phyloP scores from a whole-genome alignment of 345 rosid genomes.

The Gossypium rotundifolium region DNA sequence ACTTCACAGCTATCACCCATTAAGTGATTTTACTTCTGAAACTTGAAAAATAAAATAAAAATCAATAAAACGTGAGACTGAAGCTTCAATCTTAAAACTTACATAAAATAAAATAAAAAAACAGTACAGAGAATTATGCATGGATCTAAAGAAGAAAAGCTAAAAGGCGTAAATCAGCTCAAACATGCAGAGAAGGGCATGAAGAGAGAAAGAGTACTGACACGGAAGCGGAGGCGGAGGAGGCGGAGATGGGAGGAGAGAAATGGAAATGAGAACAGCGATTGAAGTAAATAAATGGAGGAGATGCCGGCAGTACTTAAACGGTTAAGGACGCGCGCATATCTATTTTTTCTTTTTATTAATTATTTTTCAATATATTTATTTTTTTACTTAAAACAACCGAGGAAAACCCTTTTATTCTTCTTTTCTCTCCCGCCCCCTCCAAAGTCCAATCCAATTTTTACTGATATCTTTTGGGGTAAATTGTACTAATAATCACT shows the following conservation, averaged over 20 bases:
- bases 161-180: neutral
- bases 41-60: neutral
- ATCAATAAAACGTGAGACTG: neutral
- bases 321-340: constrained; percentile 29
- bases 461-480: neutral
- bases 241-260: neutral
- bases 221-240: constrained; percentile 32
- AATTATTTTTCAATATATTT: too few relatives aligned
- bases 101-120: neutral
- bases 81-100: neutral
- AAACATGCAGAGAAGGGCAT: neutral
- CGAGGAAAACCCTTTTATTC: too few relatives aligned
- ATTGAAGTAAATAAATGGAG: constrained; percentile 33
- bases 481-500: too few relatives aligned
- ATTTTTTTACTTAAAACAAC: too few relatives aligned
- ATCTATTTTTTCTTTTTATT: neutral
- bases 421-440: neutral
- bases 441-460: neutral
- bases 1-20: neutral
- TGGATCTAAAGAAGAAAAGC: neutral
- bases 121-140: neutral
- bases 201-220: constrained; percentile 21
- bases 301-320: constrained; percentile 37
- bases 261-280: constrained; percentile 23
- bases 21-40: neutral